Evolutionary conservation across 2,329 filamentous ascomycete genomes (phyloP).

Genomic region (Davidsoniella neocaledoniae): DNA sequence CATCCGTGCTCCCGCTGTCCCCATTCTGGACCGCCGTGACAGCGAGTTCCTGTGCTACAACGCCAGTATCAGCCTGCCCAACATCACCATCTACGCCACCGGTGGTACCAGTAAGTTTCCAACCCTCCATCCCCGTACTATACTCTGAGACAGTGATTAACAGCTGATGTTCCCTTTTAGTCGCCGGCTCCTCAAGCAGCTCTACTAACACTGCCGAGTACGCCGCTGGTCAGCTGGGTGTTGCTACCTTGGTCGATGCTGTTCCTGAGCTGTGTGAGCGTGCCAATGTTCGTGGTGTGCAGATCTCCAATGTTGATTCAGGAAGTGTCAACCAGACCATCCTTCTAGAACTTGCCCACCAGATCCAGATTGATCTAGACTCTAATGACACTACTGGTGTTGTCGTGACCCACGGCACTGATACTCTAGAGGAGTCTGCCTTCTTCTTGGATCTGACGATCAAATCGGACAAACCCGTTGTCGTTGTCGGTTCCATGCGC

Average conservation of each 20-base stretch:
- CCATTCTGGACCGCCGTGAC: slow-evolving; percentile 1
- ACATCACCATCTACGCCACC: slow-evolving; percentile 39
- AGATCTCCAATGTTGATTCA: slow-evolving; percentile 33
- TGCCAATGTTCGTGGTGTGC: slow-evolving; percentile 35
- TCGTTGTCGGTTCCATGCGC: slow-evolving; percentile 45
- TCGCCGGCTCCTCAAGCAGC: slow-evolving; percentile 33
- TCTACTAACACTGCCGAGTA: slow-evolving; percentile 30
- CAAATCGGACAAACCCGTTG: slow-evolving; percentile 39
- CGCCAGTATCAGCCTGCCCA: slow-evolving; percentile 27
- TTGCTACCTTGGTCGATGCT: slow-evolving; percentile 34
- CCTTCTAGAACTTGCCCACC: slow-evolving; percentile 29
- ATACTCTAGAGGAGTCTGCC: slow-evolving; percentile 46
- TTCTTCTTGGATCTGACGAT: slow-evolving; percentile 45
- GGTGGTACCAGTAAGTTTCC: slow-evolving; percentile 32
- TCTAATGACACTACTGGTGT: slow-evolving; percentile 28
- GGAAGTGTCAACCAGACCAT: slow-evolving; percentile 30
- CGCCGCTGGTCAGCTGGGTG: slow-evolving; percentile 26
- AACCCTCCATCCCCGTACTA: background rate
- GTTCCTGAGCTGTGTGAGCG: slow-evolving; percentile 38
- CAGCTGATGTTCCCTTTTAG: background rate
- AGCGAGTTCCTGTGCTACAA: slow-evolving; percentile 19
- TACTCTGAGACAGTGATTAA: background rate
- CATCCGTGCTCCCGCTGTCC: slow-evolving; percentile 1
- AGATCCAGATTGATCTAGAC: slow-evolving; percentile 32
- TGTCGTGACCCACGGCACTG: slow-evolving; percentile 48